Conservation (phyloP, 202 grass and related monocot genomes). For the Eragrostis tef region DNA sequence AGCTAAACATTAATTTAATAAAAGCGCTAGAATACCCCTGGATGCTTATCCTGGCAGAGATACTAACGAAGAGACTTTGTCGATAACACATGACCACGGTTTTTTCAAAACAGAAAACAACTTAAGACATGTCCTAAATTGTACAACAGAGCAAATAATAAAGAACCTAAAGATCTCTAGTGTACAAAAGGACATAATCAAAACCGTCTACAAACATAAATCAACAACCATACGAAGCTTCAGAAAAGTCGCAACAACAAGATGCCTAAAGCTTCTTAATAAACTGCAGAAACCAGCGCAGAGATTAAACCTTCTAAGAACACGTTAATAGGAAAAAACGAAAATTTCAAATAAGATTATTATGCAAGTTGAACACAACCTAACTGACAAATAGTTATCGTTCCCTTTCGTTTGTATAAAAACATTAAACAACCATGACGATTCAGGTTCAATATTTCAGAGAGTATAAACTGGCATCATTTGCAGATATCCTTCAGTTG, state of each 20-base stretch:
- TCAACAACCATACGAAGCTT: not conserved
- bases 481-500: no score
- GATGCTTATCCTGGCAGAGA: slow-evolving; percentile 12
- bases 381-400: not conserved
- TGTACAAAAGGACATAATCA: slow-evolving; percentile 12
- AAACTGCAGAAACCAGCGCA: slow-evolving; percentile 5
- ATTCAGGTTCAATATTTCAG: no score
- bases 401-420: not conserved
- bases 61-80: not conserved
- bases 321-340: slow-evolving; percentile 16
- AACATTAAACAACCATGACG: no score
- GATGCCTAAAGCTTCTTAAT: not conserved
- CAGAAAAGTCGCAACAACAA: not conserved
- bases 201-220: slow-evolving; percentile 1
- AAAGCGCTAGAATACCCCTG: not conserved
- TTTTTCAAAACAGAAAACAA: slow-evolving; percentile 7
- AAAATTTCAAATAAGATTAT: slow-evolving; percentile 4
- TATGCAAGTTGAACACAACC: not conserved
- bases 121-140: not conserved
- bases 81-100: not conserved
- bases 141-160: slow-evolving; percentile 10
- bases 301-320: not conserved
- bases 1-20: not conserved
- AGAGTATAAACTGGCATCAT: no score
- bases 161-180: slow-evolving; percentile 22